These are phyloP conservation scores for Rhododendron ferrugineum DNA, from an alignment of 148 eudicot species.

Conservation along the genomic window DNA sequence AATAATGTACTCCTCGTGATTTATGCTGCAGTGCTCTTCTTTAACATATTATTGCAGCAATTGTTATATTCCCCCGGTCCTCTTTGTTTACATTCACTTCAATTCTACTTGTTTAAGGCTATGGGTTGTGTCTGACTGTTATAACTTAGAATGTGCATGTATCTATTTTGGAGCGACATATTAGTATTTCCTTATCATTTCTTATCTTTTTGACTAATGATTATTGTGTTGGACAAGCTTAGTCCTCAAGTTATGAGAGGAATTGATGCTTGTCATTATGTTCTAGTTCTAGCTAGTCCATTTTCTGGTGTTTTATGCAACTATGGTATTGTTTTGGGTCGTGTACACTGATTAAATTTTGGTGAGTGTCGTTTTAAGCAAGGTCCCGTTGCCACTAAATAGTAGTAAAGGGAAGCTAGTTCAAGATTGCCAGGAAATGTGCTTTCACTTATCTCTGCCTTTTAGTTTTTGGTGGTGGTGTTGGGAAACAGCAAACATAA, in stretches of 20 bases:
- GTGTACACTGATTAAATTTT: too few species aligned
- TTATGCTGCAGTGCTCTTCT: neutral
- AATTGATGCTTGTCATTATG: neutral
- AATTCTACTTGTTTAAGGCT: neutral
- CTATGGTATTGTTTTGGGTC: neutral
- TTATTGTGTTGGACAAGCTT: neutral
- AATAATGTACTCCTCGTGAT: neutral
- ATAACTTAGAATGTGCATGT: neutral
- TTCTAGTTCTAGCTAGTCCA: neutral
- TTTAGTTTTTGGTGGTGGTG: neutral
- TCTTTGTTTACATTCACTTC: neutral
- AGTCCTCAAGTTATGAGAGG: neutral
- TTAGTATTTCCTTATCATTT: neutral
- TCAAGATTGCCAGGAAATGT: neutral
- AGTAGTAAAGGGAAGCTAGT: neutral
- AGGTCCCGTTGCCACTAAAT: neutral
- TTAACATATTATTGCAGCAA: neutral
- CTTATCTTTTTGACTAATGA: too few species aligned
- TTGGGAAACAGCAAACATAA: neutral
- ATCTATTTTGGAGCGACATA: neutral
- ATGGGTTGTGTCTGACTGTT: too few species aligned
- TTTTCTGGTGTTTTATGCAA: neutral
- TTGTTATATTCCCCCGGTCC: neutral
- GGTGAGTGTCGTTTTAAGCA: slow-evolving; percentile 43
- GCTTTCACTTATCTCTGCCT: neutral